Evolutionary conservation across 139 green algal genomes (phyloP), one percentile per base, ranked within the genome.

Genomic region (Volvox africanus): DNA sequence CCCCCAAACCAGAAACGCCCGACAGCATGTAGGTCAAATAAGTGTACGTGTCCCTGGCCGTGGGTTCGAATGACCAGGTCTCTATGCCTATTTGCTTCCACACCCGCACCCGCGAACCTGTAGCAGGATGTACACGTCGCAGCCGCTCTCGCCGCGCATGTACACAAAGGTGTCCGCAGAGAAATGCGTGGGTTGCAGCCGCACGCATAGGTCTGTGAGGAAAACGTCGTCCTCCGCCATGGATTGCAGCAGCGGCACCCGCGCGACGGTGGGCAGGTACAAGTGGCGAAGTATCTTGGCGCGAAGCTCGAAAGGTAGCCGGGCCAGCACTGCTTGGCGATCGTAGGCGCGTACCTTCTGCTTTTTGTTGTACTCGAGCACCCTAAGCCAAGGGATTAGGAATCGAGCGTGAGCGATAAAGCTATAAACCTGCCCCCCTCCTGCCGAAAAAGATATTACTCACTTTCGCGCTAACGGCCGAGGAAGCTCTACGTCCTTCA

Each of bases 101-200:
- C 65, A 73, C 5, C 65, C 65, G 21, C 24, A 55, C 73, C 73
- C 35, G 21, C 65, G 11, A 26, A 89, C 85, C 85, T 90, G 92
- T 36, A 95, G 82, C 69, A 96, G 87, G 33, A 96, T 94, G 83
- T 93, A 96, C 73, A 96, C 68, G 79, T 96, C 94, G 0, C 77
- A 83, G 17, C 88, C 86, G 28, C 61, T 89, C 86, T 95, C 93
- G 0, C 93, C 94, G 62, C 91, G 81, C 82, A 94, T 92, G 75
- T 94, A 96, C 13, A 95, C 91, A 50, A 92, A 95, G 13, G 91
- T 93, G 37, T 93, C 88, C 1, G 89, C 91, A 18, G 92, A 91
- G 62, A 87, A 93, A 91, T 91, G 93, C 78, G 93, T 94, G 6
- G 91, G 92, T 37, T 94, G 92, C 89, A 96, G 89, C 44, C 92